Evolutionary conservation across 2,329 filamentous ascomycete species (phyloP).

Genomic region (Malbranchea cinnamomea): DNA sequence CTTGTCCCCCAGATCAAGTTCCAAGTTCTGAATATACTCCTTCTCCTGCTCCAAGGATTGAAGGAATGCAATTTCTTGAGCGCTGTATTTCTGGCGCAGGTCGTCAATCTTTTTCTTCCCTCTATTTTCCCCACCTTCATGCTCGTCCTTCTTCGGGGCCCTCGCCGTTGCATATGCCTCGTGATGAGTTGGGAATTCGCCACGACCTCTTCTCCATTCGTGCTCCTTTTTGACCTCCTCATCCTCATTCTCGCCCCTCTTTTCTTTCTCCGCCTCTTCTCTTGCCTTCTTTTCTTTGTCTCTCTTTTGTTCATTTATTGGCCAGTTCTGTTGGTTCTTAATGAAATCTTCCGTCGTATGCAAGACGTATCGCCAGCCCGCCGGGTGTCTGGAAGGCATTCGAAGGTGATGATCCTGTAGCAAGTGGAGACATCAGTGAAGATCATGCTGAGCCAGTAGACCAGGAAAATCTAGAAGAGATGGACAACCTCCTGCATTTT

Average conservation of each 20-base stretch:
- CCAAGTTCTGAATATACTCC: conserved; percentile 25
- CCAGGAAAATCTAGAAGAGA: background rate
- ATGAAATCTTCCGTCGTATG: conserved; percentile 35
- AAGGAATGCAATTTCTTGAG: conserved; percentile 31
- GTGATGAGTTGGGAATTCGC: conserved; percentile 21
- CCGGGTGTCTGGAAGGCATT: conserved; percentile 29
- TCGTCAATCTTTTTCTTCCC: conserved; percentile 10
- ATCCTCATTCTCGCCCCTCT: conserved; percentile 12
- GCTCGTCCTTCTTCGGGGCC: conserved; percentile 5
- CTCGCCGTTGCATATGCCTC: conserved; percentile 20
- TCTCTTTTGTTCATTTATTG: conserved; percentile 29
- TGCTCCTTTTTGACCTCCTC: conserved; percentile 12
- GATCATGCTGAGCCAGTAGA: background rate
- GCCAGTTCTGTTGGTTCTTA: conserved; percentile 35
- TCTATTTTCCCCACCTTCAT: conserved; percentile 9
- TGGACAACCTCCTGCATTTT: conserved; percentile 13
- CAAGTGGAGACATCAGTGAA: background rate
- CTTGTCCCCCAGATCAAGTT: conserved; percentile 30
- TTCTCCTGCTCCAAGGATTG: conserved; percentile 30
- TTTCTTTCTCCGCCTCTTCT: conserved; percentile 12
- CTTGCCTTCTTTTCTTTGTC: conserved; percentile 16
- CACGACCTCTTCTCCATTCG: conserved; percentile 18
- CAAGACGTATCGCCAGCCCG: conserved; percentile 37
- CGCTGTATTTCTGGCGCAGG: conserved; percentile 22
- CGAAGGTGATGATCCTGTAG: conserved; percentile 31